Evolutionary conservation across 2,329 filamentous ascomycete genomes (phyloP).

Genomic region (Fusarium penzigii): DNA sequence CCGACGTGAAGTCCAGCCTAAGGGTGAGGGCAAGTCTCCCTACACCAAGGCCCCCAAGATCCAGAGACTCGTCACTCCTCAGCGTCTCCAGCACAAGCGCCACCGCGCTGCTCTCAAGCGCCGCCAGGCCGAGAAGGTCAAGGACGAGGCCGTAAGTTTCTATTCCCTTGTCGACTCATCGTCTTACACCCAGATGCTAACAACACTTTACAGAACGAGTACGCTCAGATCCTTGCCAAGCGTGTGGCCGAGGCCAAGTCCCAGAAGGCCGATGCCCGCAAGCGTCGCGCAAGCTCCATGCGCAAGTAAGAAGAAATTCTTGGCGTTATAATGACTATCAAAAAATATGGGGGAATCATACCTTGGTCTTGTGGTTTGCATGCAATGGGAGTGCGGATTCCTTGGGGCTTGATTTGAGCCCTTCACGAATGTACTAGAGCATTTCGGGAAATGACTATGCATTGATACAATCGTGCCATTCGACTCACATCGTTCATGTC

Average conservation of each 20-base stretch:
- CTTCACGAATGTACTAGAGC: constrained; percentile 41
- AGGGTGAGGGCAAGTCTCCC: constrained; percentile 94
- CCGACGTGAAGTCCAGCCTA: constrained; percentile 94
- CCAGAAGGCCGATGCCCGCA: constrained; percentile 89
- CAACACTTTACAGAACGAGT: constrained; percentile 77
- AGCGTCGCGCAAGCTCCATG: constrained; percentile 96
- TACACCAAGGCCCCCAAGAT: constrained; percentile 99
- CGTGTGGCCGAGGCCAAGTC: constrained; percentile 95
- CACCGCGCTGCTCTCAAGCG: constrained; percentile 98
- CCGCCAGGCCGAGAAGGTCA: constrained; percentile 93
- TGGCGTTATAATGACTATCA: constrained; percentile 32
- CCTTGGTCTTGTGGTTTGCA: constrained; percentile 43
- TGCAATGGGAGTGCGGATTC: constrained; percentile 44
- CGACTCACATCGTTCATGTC: constrained; percentile 13
- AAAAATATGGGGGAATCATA: constrained; percentile 37
- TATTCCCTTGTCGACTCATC: no score
- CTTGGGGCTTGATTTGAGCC: constrained; percentile 33
- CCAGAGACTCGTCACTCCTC: constrained; percentile 98
- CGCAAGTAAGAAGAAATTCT: constrained; percentile 68
- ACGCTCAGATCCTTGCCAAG: constrained; percentile 93
- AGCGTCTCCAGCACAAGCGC: constrained; percentile 99
- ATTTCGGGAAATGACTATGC: constrained; percentile 38
- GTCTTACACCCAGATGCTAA: constrained; percentile 5
- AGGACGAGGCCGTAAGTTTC: constrained; percentile 94
- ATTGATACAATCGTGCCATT: constrained; percentile 32